Evolutionary conservation across 2,329 filamentous ascomycete genomes (phyloP).

Genomic region (Penicillium oxalicum): DNA sequence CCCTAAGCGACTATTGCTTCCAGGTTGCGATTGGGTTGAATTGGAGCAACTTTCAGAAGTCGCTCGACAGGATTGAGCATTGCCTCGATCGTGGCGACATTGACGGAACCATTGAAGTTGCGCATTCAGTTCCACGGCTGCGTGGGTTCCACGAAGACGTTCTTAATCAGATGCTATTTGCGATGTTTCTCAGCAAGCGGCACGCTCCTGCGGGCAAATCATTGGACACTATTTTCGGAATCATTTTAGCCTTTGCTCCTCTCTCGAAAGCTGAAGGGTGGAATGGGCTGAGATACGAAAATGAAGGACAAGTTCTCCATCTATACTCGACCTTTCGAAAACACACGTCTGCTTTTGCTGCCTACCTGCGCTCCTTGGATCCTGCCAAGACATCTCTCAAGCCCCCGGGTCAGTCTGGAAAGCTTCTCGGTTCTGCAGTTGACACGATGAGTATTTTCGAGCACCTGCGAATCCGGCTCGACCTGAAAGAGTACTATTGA

Average conservation of each 20-base stretch:
- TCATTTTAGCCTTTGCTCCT: slow-evolving; percentile 63
- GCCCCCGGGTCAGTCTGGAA: slow-evolving; percentile 20
- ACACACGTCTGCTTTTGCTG: slow-evolving; percentile 66
- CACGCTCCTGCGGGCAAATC: slow-evolving; percentile 67
- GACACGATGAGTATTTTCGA: slow-evolving; percentile 57
- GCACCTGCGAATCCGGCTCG: slow-evolving; percentile 62
- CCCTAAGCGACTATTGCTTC: slow-evolving; percentile 70
- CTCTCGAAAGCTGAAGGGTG: slow-evolving; percentile 32
- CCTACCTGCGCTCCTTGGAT: slow-evolving; percentile 62
- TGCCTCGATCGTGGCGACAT: slow-evolving; percentile 47
- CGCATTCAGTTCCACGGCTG: slow-evolving; percentile 60
- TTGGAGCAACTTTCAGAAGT: slow-evolving; percentile 65
- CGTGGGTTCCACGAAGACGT: slow-evolving; percentile 65
- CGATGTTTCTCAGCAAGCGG: slow-evolving; percentile 65
- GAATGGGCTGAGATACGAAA: slow-evolving; percentile 37
- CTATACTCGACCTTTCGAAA: slow-evolving; percentile 63
- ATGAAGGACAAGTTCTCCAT: slow-evolving; percentile 38
- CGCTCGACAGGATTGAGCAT: slow-evolving; percentile 58
- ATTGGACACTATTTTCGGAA: slow-evolving; percentile 68
- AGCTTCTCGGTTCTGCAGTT: slow-evolving; percentile 25
- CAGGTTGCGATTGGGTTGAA: slow-evolving; percentile 67
- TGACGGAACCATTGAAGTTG: slow-evolving; percentile 43
- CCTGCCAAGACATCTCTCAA: slow-evolving; percentile 54
- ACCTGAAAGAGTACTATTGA: slow-evolving; percentile 64
- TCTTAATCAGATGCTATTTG: slow-evolving; percentile 69